These are phyloP conservation scores for Diutina mesorugosa DNA, from an alignment of 1,139 yeast genomes.

Conservation along the genomic window DNA sequence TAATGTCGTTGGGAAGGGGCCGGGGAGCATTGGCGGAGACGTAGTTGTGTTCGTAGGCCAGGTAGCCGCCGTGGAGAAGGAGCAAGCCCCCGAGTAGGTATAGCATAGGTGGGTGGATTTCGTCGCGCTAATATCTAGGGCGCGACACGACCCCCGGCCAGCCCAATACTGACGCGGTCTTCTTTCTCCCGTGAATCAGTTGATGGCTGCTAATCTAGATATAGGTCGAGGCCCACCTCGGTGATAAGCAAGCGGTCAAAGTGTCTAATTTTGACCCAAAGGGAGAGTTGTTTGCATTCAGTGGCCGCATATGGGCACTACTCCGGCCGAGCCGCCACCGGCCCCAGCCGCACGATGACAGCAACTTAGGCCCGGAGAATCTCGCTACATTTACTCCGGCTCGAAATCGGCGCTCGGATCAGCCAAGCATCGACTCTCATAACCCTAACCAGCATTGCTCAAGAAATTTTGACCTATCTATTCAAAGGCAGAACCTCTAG, in stretches of 20 bases:
- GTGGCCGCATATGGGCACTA: no score
- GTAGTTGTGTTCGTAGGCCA: conserved; percentile 26
- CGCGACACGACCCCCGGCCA: background rate
- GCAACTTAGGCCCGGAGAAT: background rate
- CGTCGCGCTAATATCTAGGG: background rate
- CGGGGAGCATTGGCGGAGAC: conserved; percentile 8
- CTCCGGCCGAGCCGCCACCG: background rate
- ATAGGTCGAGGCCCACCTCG: no score
- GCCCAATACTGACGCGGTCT: no score
- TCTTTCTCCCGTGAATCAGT: no score
- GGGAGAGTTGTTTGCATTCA: no score
- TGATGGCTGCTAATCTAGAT: no score
- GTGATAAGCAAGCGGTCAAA: no score
- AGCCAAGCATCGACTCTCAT: background rate
- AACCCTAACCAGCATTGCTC: background rate
- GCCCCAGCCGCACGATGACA: background rate
- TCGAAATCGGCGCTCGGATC: background rate
- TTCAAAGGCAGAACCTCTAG: background rate
- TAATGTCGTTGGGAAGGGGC: conserved; percentile 21
- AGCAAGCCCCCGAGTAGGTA: conserved; percentile 9
- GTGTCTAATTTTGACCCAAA: no score
- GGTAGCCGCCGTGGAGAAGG: conserved; percentile 35
- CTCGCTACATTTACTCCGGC: background rate
- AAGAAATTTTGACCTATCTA: background rate
- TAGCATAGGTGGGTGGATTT: conserved; percentile 2